phyloP scores from a whole-genome alignment of 768 basidiomycete species.

The Rhodosporidiobolus sp. region DNA sequence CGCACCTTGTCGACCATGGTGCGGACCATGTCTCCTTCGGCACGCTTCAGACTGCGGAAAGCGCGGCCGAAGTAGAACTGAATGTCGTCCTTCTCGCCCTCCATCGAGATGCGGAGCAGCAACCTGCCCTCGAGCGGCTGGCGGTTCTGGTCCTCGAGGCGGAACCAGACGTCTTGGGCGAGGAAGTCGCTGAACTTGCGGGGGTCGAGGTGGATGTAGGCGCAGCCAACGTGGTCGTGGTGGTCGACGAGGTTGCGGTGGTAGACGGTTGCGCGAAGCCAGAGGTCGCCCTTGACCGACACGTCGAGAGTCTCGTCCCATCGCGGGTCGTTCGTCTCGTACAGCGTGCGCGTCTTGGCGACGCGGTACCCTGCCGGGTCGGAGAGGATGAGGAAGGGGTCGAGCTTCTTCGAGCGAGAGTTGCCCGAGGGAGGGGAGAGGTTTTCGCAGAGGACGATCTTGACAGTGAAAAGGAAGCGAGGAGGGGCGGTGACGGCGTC shows the following conservation, averaged over 20 bases:
- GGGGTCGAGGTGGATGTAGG: slow-evolving; percentile 89
- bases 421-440: slow-evolving; percentile 62
- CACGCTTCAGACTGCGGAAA: slow-evolving; percentile 83
- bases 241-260: slow-evolving; percentile 87
- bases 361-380: slow-evolving; percentile 84
- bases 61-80: slow-evolving; percentile 96
- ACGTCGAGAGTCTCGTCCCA: slow-evolving; percentile 99
- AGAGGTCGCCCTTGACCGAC: slow-evolving; percentile 85
- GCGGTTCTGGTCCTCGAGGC: slow-evolving; percentile 63
- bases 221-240: slow-evolving; percentile 76
- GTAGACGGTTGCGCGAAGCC: slow-evolving; percentile 93
- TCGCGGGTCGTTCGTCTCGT: slow-evolving; percentile 82
- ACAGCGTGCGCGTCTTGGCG: slow-evolving; percentile 93
- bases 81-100: slow-evolving; percentile 97
- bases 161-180: slow-evolving; percentile 86
- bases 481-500: slow-evolving; percentile 59
- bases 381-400: slow-evolving; percentile 90
- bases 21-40: slow-evolving; percentile 91
- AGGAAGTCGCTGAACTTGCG: slow-evolving; percentile 81
- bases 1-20: slow-evolving; percentile 94
- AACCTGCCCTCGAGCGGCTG: slow-evolving; percentile 63
- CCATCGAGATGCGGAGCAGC: slow-evolving; percentile 88
- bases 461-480: slow-evolving; percentile 74
- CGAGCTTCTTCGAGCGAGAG: slow-evolving; percentile 67
- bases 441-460: slow-evolving; percentile 80